These are phyloP conservation scores for Kuraishia hungarica DNA, from an alignment of 805 yeast genomes.

Conservation along the genomic window DNA sequence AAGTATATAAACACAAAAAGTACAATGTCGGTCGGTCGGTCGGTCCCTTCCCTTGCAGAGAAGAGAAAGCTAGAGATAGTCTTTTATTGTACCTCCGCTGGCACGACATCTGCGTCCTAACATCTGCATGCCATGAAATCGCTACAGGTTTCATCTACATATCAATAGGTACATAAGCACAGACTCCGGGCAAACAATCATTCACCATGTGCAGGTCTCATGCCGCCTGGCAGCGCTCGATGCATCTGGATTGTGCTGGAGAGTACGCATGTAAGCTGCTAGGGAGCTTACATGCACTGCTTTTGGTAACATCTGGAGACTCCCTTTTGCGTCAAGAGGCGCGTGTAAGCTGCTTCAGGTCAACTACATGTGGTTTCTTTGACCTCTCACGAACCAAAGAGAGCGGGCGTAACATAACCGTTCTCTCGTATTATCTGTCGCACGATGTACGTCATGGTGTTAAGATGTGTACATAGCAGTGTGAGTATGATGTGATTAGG, in stretches of 20 bases:
- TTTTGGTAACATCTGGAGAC: not conserved
- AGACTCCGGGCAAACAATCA: not conserved
- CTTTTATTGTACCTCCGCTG: not conserved
- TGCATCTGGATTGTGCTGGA: not conserved
- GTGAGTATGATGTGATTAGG: too few relatives aligned
- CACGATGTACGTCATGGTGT: not conserved
- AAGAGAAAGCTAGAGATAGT: not conserved
- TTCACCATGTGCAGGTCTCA: not conserved
- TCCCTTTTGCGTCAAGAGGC: not conserved
- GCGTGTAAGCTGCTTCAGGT: not conserved
- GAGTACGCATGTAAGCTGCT: not conserved
- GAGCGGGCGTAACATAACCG: not conserved
- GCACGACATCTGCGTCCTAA: not conserved
- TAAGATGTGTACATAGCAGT: too few relatives aligned
- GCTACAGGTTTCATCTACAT: not conserved
- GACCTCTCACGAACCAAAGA: not conserved
- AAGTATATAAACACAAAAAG: not conserved
- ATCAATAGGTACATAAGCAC: not conserved
- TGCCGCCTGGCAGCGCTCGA: not conserved
- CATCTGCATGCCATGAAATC: not conserved
- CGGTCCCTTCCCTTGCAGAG: not conserved
- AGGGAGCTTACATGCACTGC: not conserved
- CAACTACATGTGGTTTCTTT: not conserved
- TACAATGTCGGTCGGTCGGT: too few relatives aligned
- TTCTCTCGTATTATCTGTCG: not conserved